Conservation (phyloP, 441 rosid genomes). For the Euphorbia schlechtendalii region DNA sequence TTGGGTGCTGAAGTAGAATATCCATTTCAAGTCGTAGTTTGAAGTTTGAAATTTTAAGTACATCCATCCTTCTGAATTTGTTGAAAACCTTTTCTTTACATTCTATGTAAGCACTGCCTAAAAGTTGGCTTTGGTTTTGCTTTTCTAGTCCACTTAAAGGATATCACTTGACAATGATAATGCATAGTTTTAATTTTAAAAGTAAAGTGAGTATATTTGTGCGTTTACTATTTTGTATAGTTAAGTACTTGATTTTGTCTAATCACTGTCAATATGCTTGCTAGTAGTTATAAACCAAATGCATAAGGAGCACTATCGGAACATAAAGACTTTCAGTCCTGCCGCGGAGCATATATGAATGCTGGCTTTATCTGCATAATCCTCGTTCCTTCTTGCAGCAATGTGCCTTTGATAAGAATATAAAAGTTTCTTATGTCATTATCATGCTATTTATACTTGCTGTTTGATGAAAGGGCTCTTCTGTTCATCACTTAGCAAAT, state of each 20-base stretch:
- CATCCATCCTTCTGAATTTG: no score
- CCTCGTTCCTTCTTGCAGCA: no score
- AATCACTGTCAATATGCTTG: neutral
- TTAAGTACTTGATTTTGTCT: neutral
- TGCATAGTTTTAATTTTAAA: neutral
- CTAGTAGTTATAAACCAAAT: neutral
- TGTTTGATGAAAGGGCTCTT: neutral
- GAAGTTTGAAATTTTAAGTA: neutral
- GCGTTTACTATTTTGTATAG: neutral
- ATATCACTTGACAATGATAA: constrained; percentile 2
- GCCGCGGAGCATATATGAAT: no score
- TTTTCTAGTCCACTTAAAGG: neutral
- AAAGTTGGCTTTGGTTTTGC: neutral
- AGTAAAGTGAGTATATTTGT: no score
- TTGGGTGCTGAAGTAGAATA: no score
- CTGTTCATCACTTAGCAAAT: no score
- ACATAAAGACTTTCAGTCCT: neutral
- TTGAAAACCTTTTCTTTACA: neutral
- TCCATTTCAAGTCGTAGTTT: no score
- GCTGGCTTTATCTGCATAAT: no score
- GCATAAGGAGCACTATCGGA: neutral
- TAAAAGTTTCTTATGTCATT: neutral
- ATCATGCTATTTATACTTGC: neutral
- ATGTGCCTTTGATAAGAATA: neutral
- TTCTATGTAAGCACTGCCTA: neutral